A percentile compares a stretch with the other conserved stretches of the same genome.
These are phyloP conservation scores for Seminavis robusta DNA, from an alignment of 108 stramenopile species.

Conservation along the genomic window DNA sequence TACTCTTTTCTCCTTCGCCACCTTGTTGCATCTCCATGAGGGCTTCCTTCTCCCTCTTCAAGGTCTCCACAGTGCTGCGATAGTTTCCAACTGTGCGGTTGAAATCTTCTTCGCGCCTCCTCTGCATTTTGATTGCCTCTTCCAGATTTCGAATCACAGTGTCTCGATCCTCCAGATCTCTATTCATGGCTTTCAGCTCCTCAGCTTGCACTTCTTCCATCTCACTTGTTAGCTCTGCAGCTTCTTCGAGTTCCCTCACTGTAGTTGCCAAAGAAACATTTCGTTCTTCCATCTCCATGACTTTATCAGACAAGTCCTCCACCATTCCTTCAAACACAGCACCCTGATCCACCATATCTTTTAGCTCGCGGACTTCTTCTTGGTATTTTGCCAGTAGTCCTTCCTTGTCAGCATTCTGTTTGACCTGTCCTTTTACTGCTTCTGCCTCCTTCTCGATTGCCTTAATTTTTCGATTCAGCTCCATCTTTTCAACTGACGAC, in stretches of 20 bases:
- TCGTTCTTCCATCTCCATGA: conserved; percentile 69
- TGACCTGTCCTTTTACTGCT: conserved; percentile 26
- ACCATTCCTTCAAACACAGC: conserved; percentile 78
- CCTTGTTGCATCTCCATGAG: conserved; percentile 66
- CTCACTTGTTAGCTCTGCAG: conserved; percentile 84
- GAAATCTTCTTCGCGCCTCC: conserved; percentile 83
- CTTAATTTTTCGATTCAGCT: conserved; percentile 55
- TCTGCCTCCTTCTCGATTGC: conserved; percentile 46
- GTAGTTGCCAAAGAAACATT: conserved; percentile 46
- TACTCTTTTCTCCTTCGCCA: conserved; percentile 69
- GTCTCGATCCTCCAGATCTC: conserved; percentile 77
- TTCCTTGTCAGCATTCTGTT: conserved; percentile 34
- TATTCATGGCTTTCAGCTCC: conserved; percentile 71
- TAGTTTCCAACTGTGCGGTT: conserved; percentile 78
- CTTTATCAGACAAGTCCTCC: conserved; percentile 72
- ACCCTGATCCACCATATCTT: conserved; percentile 83
- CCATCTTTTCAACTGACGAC: conserved; percentile 70
- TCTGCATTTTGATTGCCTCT: conserved; percentile 89
- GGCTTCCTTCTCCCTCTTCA: conserved; percentile 77
- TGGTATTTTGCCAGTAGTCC: conserved; percentile 24
- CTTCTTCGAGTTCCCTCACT: conserved; percentile 81
- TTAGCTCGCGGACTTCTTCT: conserved; percentile 69
- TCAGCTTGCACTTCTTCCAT: conserved; percentile 91
- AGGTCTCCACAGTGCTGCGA: conserved; percentile 62
- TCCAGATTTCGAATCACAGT: conserved; percentile 76